These are phyloP conservation scores for Neonothopanus nambi DNA, from an alignment of 1,284 basidiomycete genomes.

Conservation along the genomic window DNA sequence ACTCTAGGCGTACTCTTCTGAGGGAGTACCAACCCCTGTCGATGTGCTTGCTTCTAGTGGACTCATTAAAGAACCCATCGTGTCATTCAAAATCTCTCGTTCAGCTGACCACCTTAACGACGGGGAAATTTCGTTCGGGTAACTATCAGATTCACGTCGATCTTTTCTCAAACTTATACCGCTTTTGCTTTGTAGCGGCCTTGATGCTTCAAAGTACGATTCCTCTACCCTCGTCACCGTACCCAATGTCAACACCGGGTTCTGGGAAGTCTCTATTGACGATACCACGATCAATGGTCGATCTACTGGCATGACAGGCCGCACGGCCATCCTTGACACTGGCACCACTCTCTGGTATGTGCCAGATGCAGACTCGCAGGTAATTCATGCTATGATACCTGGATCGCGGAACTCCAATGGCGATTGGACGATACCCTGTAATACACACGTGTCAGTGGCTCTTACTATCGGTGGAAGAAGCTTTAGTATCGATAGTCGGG, in stretches of 20 bases:
- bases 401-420: constrained; percentile 64
- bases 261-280: constrained; percentile 77
- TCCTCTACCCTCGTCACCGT: constrained; percentile 53
- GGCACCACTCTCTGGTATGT: constrained; percentile 72
- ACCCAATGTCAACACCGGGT: constrained; percentile 67
- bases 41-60: constrained; percentile 68
- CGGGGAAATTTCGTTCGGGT: constrained; percentile 62
- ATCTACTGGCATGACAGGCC: constrained; percentile 53
- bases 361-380: constrained; percentile 59
- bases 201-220: constrained; percentile 73
- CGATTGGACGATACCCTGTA: constrained; percentile 80
- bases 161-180: not conserved
- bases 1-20: constrained; percentile 59
- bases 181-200: constrained; percentile 39
- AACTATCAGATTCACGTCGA: constrained; percentile 51
- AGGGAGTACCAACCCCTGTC: constrained; percentile 68
- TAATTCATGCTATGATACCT: constrained; percentile 54
- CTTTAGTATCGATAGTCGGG: constrained; percentile 69
- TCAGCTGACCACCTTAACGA: constrained; percentile 73
- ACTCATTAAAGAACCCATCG: constrained; percentile 67
- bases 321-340: constrained; percentile 79
- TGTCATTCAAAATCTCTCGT: constrained; percentile 81
- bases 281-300: constrained; percentile 57
- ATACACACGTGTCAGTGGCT: constrained; percentile 62
- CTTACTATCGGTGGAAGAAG: constrained; percentile 64